Conservation (phyloP, 306 rosid species). For the Pyrus communis region DNA sequence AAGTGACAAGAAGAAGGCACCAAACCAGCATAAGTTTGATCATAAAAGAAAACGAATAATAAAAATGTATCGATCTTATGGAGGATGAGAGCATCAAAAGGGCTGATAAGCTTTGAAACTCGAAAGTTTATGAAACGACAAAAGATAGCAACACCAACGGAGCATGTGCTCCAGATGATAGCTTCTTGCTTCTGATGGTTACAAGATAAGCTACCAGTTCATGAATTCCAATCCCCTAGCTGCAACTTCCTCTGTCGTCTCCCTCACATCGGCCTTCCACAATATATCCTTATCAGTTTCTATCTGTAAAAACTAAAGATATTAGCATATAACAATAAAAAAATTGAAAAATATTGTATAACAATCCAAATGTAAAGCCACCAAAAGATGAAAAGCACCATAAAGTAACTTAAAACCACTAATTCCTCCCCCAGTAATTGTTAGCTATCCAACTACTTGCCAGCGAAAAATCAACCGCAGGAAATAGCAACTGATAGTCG, state of each 20-base stretch:
- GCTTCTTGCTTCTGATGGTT: constrained; percentile 13
- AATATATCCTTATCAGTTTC: constrained; percentile 65
- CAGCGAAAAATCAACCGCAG: constrained; percentile 39
- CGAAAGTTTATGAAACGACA: background rate
- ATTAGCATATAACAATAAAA: background rate
- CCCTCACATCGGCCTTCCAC: constrained; percentile 76
- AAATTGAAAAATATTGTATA: background rate
- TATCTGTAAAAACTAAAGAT: constrained; percentile 43
- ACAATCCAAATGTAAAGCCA: constrained; percentile 9
- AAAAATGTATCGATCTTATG: background rate
- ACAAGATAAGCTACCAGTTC: constrained; percentile 48
- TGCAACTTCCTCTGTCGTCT: constrained; percentile 76
- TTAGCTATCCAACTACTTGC: constrained; percentile 20
- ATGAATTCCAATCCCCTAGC: constrained; percentile 69
- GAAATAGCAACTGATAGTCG: constrained; percentile 37
- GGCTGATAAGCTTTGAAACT: background rate
- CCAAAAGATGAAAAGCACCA: constrained; percentile 21
- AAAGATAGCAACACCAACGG: background rate
- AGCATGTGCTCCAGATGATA: background rate
- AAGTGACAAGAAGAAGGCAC: constrained; percentile 11
- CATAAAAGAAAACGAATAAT: background rate
- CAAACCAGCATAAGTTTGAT: background rate
- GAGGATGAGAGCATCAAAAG: background rate
- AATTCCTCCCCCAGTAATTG: background rate
- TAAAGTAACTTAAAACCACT: constrained; percentile 12